Evolutionary conservation across 805 yeast species (phyloP), one percentile per base, ranked within the genome.

Genomic region (Candida rishiriensis): DNA sequence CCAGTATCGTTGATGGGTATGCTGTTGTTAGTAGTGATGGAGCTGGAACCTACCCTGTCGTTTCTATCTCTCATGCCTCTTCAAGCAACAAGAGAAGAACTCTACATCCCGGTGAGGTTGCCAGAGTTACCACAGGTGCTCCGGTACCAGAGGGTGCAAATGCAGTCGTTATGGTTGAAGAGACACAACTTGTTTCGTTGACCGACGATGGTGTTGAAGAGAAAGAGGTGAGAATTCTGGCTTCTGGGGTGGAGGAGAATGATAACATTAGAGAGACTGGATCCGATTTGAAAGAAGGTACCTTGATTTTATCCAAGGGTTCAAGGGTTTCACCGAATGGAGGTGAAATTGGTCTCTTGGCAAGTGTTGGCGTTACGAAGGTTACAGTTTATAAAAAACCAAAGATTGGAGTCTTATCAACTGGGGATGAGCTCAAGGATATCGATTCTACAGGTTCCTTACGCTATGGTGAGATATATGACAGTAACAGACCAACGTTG

Each of bases 1-100:
- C 82, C 2, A 71, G 78, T 45, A 73, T 76, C 26, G 81, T 76
- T 3, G 82, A 76, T 51, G 82, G 82, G 0, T 76, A 76, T 49
- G 81, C 81, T 1, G 76, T 75, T 1, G 45, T 61, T 5, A 66
- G 67, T 45, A 41, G 65, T 0, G 79, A 72, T 50, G 73, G 78
- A 10, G 72, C 78, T 0, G 78, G 75, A 1, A 52, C 55, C 0
- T 70, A 69, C 42, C 69, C 70, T 0, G 69, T 76, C 6, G 68
- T 64, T 0, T 47, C 63, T 2, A 59, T 70, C 6, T 68, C 76
- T 2, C 76, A 71, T 55, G 78, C 78, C 14, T 55, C 68, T 3
- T 59, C 69, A 5, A 48, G 53, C 15, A 56, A 39, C 31, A 43
- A 48, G 10, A 50, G 50, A 13, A 52, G 49, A 10, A 35, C 14